Base-by-base conservation (phyloP, 192 early-diverging fungal genomes). In the Coemansia guatemalensis region DNA sequence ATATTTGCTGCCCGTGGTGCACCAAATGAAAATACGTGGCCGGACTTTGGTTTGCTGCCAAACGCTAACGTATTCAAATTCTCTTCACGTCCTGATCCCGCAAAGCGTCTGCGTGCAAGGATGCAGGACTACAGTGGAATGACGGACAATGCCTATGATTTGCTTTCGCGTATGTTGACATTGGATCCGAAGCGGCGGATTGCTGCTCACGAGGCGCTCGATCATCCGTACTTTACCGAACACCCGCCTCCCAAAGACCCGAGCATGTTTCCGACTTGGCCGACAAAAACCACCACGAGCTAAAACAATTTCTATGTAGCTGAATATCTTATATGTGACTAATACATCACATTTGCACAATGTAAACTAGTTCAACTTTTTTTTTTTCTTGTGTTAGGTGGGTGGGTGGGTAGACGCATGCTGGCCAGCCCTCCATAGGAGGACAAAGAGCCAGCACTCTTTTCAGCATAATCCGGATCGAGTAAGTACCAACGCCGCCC, bases 201-300 rank as follows among this genome's bases (percentile, higher is more conserved):
- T 35, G 88, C 93, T 0, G 97, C 97, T 0, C 88, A 93, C 59
- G 88, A 94, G 52, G 97, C 94, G 0, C 71, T 99, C 8, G 75
- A 86, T 12, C 97, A 99, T 64, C 91, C 95, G 12, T 99, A 94
- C 61, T 95, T 95, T 71, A 67, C 87, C 1, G 94, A 95, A 60
- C 75, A 76, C 39, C 95, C 96, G 20, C 77, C 83, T 24, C 94
- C 96, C 21, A 96, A 97, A 73, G 90, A 97, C 67, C 93, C 95
- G 4, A 86, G 88, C 39, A 79, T 97, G 81, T 97, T 99, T 69
- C 95, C 96, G 8, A 95, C 93, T 0, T 98, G 92, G 85, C 96
- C 96, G 0, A 87, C 92, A 5, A 89, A 89, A 63, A 29, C 47
- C 18, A 39, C 6, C 35, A 39, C 6, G 1, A 39, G 35, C 35